These are phyloP conservation scores for Oligophagozyma castellii DNA, from an alignment of 1,139 yeast species.

Conservation along the genomic window DNA sequence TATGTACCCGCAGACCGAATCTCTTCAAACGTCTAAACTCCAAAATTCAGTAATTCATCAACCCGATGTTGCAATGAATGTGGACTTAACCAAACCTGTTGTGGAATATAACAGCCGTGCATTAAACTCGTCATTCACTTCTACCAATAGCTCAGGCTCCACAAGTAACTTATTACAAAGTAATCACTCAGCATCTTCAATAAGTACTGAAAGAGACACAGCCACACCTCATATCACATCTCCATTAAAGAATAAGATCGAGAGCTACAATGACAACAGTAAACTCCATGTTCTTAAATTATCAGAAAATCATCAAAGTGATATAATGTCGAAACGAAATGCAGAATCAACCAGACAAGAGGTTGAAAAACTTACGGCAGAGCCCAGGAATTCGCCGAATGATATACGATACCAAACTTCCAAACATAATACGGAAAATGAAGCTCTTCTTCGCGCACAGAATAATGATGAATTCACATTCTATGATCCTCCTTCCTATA, in stretches of 20 bases:
- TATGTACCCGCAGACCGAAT: neutral
- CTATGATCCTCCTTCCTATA: too few species aligned
- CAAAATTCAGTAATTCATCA: neutral
- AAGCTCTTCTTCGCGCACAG: constrained; percentile 5
- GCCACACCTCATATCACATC: constrained; percentile 3
- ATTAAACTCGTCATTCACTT: neutral
- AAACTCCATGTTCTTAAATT: constrained; percentile 16
- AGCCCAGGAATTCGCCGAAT: neutral
- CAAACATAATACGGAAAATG: too few species aligned
- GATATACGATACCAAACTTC: too few species aligned
- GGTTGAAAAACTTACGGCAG: neutral
- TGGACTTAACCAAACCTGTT: too few species aligned
- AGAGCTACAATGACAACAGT: constrained; percentile 1
- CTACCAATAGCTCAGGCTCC: neutral
- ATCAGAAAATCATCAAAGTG: constrained; percentile 16
- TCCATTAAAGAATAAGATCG: constrained; percentile 6
- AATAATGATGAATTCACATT: constrained; percentile 4
- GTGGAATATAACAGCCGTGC: too few species aligned
- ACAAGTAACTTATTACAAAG: neutral
- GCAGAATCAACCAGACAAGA: too few species aligned
- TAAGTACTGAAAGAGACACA: too few species aligned
- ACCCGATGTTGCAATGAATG: neutral
- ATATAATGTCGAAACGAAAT: constrained; percentile 9
- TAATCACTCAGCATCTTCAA: neutral
- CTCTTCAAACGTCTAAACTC: neutral